Evolutionary conservation across 1,284 basidiomycete species (phyloP).

Genomic region (Irpex sp.): DNA sequence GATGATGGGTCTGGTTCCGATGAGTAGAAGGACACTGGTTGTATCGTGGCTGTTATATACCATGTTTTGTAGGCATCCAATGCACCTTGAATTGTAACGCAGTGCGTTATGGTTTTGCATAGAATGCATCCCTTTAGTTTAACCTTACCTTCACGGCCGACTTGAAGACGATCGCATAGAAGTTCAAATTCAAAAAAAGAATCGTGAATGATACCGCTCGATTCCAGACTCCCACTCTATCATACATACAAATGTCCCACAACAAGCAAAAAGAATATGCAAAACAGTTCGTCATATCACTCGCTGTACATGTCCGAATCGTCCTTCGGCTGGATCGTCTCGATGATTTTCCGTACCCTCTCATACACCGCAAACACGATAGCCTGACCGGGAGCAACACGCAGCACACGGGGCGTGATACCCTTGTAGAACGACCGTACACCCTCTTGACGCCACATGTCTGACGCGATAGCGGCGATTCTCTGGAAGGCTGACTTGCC

Average conservation of each 20-base stretch:
- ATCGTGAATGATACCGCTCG: neutral
- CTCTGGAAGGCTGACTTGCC: conserved; percentile 74
- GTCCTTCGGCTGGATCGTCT: conserved; percentile 54
- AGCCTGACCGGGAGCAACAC: conserved; percentile 94
- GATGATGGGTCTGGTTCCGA: no score
- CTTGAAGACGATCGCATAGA: no score
- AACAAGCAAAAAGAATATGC: neutral
- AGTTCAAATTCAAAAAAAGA: neutral
- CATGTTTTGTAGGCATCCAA: no score
- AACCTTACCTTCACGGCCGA: no score
- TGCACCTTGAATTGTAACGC: no score
- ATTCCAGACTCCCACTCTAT: neutral
- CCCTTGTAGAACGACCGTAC: conserved; percentile 92
- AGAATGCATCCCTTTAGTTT: no score
- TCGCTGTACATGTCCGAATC: conserved; percentile 66
- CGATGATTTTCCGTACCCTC: conserved; percentile 72
- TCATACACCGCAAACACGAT: conserved; percentile 93
- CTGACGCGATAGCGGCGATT: conserved; percentile 76
- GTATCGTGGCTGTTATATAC: no score
- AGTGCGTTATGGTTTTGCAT: no score
- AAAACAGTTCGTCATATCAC: conserved; percentile 28
- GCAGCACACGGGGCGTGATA: conserved; percentile 93
- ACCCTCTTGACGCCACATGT: conserved; percentile 96
- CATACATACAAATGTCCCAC: neutral
- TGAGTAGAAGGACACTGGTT: no score